These are phyloP conservation scores for Nothophytophthora sp. DNA, from an alignment of 352 stramenopile genomes.

Conservation along the genomic window DNA sequence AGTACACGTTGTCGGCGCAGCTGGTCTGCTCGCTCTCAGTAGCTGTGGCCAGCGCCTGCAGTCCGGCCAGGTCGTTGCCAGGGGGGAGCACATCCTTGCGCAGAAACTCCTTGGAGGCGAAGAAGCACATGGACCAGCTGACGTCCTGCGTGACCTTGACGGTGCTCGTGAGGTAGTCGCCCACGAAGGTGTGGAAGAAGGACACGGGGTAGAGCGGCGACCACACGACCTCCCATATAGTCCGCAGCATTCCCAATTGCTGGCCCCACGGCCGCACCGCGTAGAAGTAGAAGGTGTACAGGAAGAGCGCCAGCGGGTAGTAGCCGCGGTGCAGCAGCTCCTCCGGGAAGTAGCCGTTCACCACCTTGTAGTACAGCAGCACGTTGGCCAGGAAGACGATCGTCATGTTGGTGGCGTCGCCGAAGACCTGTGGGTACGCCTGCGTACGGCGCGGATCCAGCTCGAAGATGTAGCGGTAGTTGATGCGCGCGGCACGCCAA, in stretches of 20 bases:
- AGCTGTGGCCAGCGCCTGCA: slow-evolving; percentile 15
- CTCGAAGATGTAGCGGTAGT: slow-evolving; percentile 97
- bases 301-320: slow-evolving; percentile 91
- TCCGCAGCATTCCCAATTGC: slow-evolving; percentile 84
- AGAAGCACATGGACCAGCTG: slow-evolving; percentile 96
- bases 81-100: slow-evolving; percentile 49
- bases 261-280: slow-evolving; percentile 86
- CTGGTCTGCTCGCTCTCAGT: slow-evolving; percentile 14
- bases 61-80: slow-evolving; percentile 4
- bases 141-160: slow-evolving; percentile 88
- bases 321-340: slow-evolving; percentile 84
- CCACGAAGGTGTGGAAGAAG: slow-evolving; percentile 94
- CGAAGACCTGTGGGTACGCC: slow-evolving; percentile 92
- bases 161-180: slow-evolving; percentile 85
- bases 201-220: slow-evolving; percentile 92
- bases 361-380: slow-evolving; percentile 98
- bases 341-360: slow-evolving; percentile 86
- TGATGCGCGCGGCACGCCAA: slow-evolving; percentile 89
- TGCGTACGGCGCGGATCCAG: slow-evolving; percentile 87
- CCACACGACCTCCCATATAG: slow-evolving; percentile 89
- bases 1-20: slow-evolving; percentile 87
- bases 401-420: slow-evolving; percentile 95
- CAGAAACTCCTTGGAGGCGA: slow-evolving; percentile 94
- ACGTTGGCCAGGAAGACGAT: slow-evolving; percentile 95
- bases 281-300: slow-evolving; percentile 95